Evolutionary conservation across 2,329 filamentous ascomycete genomes (phyloP).

Genomic region (Diaporthe batatas): DNA sequence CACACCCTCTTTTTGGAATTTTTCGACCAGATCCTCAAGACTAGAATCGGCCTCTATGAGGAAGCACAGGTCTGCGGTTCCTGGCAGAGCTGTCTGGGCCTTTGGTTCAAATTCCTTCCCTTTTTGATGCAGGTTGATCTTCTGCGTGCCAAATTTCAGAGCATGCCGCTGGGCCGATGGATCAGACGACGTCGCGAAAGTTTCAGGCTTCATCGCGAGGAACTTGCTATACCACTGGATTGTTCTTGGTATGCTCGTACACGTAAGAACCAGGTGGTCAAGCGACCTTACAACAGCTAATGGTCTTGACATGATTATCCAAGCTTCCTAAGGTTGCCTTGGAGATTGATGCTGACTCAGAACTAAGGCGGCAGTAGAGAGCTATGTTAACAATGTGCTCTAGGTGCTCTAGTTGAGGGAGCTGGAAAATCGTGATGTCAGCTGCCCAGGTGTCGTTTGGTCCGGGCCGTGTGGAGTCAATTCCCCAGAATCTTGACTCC

Average conservation of each 20-base stretch:
- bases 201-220: constrained; percentile 69
- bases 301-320: constrained; percentile 47
- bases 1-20: constrained; percentile 58
- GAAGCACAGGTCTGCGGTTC: constrained; percentile 72
- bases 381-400: not conserved
- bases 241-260: constrained; percentile 62
- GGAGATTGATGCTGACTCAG: not conserved
- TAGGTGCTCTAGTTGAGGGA: not conserved
- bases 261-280: constrained; percentile 73
- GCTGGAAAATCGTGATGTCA: not conserved
- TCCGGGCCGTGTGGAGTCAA: no score
- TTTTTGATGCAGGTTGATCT: constrained; percentile 72
- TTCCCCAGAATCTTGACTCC: not conserved
- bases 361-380: not conserved
- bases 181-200: constrained; percentile 59
- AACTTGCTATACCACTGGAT: constrained; percentile 67
- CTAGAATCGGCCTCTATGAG: constrained; percentile 61
- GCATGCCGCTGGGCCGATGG: constrained; percentile 60
- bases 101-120: constrained; percentile 73
- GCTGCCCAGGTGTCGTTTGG: not conserved
- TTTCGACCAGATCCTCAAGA: constrained; percentile 60
- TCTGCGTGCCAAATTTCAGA: constrained; percentile 69
- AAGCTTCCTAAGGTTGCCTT: not conserved
- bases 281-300: constrained; percentile 56
- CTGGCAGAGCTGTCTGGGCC: constrained; percentile 64